phyloP scores from a whole-genome alignment of 345 rosid species.

The Eutrema yunnanense region DNA sequence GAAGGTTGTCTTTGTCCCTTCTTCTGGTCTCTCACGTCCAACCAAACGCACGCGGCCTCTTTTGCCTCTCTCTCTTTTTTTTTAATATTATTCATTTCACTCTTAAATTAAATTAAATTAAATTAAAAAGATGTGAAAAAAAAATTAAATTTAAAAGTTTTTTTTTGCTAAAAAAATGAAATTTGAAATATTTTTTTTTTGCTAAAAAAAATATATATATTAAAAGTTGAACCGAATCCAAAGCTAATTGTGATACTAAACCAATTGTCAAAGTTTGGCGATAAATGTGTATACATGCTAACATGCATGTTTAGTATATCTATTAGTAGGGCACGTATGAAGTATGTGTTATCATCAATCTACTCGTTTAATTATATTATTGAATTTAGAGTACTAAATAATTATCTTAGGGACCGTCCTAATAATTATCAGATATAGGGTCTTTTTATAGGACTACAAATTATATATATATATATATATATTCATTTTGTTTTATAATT shows the following conservation, averaged over 20 bases:
- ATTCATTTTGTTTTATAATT: too few relatives aligned
- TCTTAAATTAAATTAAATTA: not conserved
- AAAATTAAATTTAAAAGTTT: too few relatives aligned
- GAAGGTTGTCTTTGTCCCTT: slow-evolving; percentile 22
- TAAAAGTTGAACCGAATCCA: slow-evolving; percentile 17
- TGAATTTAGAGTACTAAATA: too few relatives aligned
- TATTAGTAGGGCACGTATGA: not conserved
- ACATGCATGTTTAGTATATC: not conserved
- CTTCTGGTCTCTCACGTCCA: slow-evolving; percentile 13
- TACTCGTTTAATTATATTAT: not conserved
- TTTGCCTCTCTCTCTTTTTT: not conserved
- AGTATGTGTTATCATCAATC: not conserved
- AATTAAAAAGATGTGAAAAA: too few relatives aligned
- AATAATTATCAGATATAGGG: too few relatives aligned
- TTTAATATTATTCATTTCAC: not conserved
- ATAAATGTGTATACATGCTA: not conserved
- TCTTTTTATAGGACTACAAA: too few relatives aligned
- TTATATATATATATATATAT: too few relatives aligned
- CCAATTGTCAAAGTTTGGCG: not conserved
- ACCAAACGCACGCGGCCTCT: slow-evolving; percentile 23
- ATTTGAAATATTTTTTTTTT: too few relatives aligned
- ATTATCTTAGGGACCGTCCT: not conserved
- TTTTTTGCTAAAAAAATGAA: too few relatives aligned
- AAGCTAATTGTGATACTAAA: slow-evolving; percentile 10
- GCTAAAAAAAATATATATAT: too few relatives aligned